A percentile compares a stretch with the other conserved stretches of the same genome.
phyloP scores from a whole-genome alignment of 192 early-diverging fungal species.

The Coemansia sp. region DNA sequence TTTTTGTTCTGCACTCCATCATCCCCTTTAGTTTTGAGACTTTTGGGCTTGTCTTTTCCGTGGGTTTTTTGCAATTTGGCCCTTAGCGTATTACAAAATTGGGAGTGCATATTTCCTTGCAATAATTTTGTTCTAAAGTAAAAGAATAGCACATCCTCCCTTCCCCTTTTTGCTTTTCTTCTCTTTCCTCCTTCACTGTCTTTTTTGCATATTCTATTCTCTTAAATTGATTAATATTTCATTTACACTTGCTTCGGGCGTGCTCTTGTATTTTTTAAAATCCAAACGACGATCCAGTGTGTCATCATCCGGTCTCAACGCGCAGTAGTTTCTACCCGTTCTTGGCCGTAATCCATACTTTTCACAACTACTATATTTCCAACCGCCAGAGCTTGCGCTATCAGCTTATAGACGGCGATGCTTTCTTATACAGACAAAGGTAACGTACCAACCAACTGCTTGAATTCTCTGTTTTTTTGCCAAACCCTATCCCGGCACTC shows the following conservation, averaged over 20 bases:
- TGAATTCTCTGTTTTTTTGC: background rate
- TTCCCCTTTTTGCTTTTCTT: slow-evolving; percentile 16
- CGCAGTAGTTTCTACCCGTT: background rate
- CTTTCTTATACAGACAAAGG: slow-evolving; percentile 46
- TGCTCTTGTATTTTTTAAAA: too few relatives aligned
- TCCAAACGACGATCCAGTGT: too few relatives aligned
- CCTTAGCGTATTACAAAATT: background rate
- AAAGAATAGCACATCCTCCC: slow-evolving; percentile 2
- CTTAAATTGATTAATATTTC: background rate
- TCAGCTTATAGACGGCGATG: background rate
- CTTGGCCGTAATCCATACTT: background rate
- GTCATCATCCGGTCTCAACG: background rate
- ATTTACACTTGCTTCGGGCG: background rate
- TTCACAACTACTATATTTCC: background rate
- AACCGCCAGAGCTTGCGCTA: background rate
- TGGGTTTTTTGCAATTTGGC: background rate
- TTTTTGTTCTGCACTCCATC: slow-evolving; percentile 5
- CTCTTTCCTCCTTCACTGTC: background rate
- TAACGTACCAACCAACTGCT: slow-evolving; percentile 16
- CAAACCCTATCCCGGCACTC: background rate
- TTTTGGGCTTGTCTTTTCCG: slow-evolving; percentile 3
- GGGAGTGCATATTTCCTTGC: slow-evolving; percentile 5
- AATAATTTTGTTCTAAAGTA: slow-evolving; percentile 8
- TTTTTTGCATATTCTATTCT: slow-evolving; percentile 5
- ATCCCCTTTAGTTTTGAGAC: background rate